A percentile compares a stretch with the other conserved stretches of the same genome.
These are phyloP conservation scores for Daldinia bambusicola DNA, from an alignment of 495 filamentous ascomycete genomes.

Conservation along the genomic window DNA sequence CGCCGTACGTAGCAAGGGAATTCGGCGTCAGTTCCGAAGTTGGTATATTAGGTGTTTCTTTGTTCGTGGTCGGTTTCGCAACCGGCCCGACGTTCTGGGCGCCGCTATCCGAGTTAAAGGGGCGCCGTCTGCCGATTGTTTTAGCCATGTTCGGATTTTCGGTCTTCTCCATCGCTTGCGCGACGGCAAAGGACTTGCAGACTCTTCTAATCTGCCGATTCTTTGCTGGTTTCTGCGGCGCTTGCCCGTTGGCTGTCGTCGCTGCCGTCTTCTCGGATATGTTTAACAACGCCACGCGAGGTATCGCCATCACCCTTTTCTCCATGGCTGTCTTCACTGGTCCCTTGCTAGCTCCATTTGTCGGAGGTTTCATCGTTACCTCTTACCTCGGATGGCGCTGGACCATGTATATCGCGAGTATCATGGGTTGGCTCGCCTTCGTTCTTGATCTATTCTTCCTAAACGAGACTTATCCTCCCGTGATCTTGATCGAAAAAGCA, in stretches of 20 bases:
- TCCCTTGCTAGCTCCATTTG: slow-evolving; percentile 82
- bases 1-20: slow-evolving; percentile 58
- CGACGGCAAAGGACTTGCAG: slow-evolving; percentile 80
- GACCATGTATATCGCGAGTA: slow-evolving; percentile 76
- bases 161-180: slow-evolving; percentile 77
- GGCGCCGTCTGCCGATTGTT: slow-evolving; percentile 76
- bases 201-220: slow-evolving; percentile 86
- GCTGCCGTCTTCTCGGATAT: slow-evolving; percentile 91
- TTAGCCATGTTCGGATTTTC: slow-evolving; percentile 81
- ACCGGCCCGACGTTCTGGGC: slow-evolving; percentile 72
- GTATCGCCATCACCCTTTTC: slow-evolving; percentile 84
- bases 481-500: slow-evolving; percentile 81
- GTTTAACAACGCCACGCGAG: slow-evolving; percentile 81
- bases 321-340: slow-evolving; percentile 86
- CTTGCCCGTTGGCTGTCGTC: slow-evolving; percentile 83
- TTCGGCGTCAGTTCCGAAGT: slow-evolving; percentile 69
- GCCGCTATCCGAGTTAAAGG: slow-evolving; percentile 81
- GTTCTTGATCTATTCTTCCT: slow-evolving; percentile 76
- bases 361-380: slow-evolving; percentile 83
- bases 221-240: slow-evolving; percentile 80
- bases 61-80: slow-evolving; percentile 79
- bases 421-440: slow-evolving; percentile 83
- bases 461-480: slow-evolving; percentile 83
- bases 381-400: slow-evolving; percentile 83
- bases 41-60: slow-evolving; percentile 70